A percentile compares a stretch with the other conserved stretches of the same genome.
These are phyloP conservation scores for Endothia cerciana DNA, from an alignment of 2,329 filamentous ascomycete species.

Conservation along the genomic window DNA sequence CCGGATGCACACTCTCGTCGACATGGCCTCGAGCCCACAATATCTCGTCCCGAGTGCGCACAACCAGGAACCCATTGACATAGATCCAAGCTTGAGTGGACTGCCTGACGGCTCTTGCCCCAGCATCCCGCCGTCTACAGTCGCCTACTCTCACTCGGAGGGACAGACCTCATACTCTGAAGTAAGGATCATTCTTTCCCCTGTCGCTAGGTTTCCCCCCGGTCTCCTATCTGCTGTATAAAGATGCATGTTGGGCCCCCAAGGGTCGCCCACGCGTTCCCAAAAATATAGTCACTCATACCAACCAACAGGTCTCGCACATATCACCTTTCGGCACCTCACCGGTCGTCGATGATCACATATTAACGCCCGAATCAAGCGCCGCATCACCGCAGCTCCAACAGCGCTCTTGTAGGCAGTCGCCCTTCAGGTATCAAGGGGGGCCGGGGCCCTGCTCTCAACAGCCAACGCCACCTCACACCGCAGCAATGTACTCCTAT, in stretches of 20 bases:
- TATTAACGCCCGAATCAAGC: constrained; percentile 57
- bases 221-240: background rate
- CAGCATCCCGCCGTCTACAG: constrained; percentile 19
- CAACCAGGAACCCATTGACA: constrained; percentile 28
- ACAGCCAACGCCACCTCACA: constrained; percentile 50
- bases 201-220: constrained; percentile 2
- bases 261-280: background rate
- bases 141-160: constrained; percentile 30
- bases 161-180: constrained; percentile 29
- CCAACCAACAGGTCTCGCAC: constrained; percentile 39
- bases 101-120: constrained; percentile 27
- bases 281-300: constrained; percentile 12
- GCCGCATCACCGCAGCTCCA: constrained; percentile 52
- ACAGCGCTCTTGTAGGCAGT: constrained; percentile 38
- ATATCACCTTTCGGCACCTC: constrained; percentile 44
- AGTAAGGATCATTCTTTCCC: constrained; percentile 21
- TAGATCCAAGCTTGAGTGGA: constrained; percentile 29
- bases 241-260: constrained; percentile 6
- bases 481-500: constrained; percentile 50
- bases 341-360: constrained; percentile 35
- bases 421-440: constrained; percentile 38
- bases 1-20: constrained; percentile 35
- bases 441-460: constrained; percentile 43
- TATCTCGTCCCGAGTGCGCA: constrained; percentile 35
- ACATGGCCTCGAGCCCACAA: constrained; percentile 35